phyloP scores from a whole-genome alignment of 768 basidiomycete species.

The Fomitopsis pulvina region DNA sequence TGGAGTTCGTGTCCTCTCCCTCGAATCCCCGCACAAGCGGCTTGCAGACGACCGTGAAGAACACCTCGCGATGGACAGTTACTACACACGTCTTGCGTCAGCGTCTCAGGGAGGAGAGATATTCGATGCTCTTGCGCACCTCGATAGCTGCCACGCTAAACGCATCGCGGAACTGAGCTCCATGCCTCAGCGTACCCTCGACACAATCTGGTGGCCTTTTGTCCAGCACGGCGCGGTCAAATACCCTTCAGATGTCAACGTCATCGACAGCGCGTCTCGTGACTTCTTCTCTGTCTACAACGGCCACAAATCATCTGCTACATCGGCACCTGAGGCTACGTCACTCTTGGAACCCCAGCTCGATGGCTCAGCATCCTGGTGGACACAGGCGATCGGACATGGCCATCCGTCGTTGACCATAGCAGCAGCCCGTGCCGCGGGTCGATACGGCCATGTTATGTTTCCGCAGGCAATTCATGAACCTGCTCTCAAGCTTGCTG shows the following conservation, averaged over 20 bases:
- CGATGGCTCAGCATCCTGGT: conserved; percentile 96
- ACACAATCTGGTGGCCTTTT: conserved; percentile 95
- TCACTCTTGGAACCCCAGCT: conserved; percentile 56
- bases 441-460: conserved; percentile 95
- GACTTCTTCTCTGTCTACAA: conserved; percentile 82
- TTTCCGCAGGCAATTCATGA: conserved; percentile 85
- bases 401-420: conserved; percentile 68
- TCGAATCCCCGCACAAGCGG: conserved; percentile 54
- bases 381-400: conserved; percentile 93
- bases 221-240: conserved; percentile 80
- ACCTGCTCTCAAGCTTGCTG: conserved; percentile 81
- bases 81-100: conserved; percentile 54
- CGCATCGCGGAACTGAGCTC: conserved; percentile 69
- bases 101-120: conserved; percentile 31
- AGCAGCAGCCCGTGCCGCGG: conserved; percentile 85
- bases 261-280: conserved; percentile 84
- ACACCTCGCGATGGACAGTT: conserved; percentile 49
- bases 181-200: conserved; percentile 72
- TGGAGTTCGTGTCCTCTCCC: conserved; percentile 45
- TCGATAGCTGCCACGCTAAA: conserved; percentile 57
- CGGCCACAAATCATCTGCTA: conserved; percentile 13
- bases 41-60: conserved; percentile 40
- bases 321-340: conserved; percentile 7
- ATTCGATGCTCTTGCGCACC: conserved; percentile 41
- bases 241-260: conserved; percentile 67